A percentile compares a stretch with the other conserved stretches of the same genome.
phyloP scores from a whole-genome alignment of 2,329 filamentous ascomycete species.

The Sphaerulina populicola region DNA sequence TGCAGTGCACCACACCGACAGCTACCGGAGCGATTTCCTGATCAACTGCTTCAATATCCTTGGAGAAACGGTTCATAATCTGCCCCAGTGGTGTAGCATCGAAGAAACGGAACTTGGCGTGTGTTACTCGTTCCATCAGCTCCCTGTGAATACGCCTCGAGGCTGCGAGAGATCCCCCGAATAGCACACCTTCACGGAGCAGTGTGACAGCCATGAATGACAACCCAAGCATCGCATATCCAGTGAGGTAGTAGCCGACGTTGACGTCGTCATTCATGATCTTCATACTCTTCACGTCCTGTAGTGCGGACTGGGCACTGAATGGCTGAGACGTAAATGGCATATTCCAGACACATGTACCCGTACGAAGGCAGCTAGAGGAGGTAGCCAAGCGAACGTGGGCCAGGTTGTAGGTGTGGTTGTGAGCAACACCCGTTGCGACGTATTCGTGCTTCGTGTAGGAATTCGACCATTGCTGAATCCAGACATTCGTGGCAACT shows the following conservation, averaged over 20 bases:
- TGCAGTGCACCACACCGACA: conserved; percentile 62
- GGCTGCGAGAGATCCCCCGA: conserved; percentile 81
- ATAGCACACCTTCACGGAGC: conserved; percentile 75
- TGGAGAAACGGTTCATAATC: conserved; percentile 97
- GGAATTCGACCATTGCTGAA: conserved; percentile 87
- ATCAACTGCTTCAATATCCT: conserved; percentile 89
- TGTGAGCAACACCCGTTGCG: conserved; percentile 13
- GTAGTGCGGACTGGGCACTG: conserved; percentile 5
- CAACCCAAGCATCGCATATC: conserved; percentile 74
- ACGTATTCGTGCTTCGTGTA: conserved; percentile 51
- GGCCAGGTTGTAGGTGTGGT: conserved; percentile 34
- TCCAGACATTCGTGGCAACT: conserved; percentile 88
- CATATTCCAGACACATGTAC: conserved; percentile 44
- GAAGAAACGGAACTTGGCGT: conserved; percentile 95
- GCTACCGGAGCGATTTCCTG: conserved; percentile 92
- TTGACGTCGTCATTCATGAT: conserved; percentile 48
- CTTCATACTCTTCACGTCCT: conserved; percentile 18
- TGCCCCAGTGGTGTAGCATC: conserved; percentile 92
- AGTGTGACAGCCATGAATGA: conserved; percentile 74
- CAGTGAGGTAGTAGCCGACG: conserved; percentile 69
- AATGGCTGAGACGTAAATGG: conserved; percentile 24
- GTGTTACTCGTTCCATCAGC: conserved; percentile 68
- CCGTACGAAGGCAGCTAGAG: conserved; percentile 43
- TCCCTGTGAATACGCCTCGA: conserved; percentile 75
- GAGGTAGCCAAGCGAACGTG: conserved; percentile 37